Conservation (phyloP, 2,329 filamentous ascomycete species). For the Dothistroma pini region DNA sequence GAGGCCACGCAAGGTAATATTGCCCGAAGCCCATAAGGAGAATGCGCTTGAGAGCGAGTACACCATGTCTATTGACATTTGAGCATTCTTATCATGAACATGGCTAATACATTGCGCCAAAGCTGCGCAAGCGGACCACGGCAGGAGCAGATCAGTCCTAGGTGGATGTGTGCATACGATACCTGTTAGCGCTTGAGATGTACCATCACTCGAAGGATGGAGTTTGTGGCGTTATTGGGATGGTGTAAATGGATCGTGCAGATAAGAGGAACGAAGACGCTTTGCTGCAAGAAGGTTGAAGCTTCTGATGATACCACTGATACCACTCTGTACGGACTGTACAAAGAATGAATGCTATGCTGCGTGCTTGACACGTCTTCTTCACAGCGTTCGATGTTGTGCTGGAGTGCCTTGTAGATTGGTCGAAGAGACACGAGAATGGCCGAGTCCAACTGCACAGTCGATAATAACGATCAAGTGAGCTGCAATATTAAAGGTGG, state of each 20-base stretch:
- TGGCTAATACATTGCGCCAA: conserved; percentile 5
- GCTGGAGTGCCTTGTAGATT: too few relatives aligned
- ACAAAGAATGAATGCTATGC: neutral
- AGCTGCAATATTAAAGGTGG: too few relatives aligned
- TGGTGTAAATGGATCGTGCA: neutral
- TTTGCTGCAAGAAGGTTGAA: neutral
- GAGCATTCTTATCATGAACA: conserved; percentile 3
- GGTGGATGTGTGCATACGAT: neutral
- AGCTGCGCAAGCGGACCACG: conserved; percentile 19
- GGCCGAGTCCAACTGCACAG: too few relatives aligned
- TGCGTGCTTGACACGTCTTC: too few relatives aligned
- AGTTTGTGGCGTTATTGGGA: neutral
- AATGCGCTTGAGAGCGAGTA: conserved; percentile 2
- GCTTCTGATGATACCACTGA: neutral
- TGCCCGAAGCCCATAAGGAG: conserved; percentile 6
- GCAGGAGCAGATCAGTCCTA: conserved; percentile 9
- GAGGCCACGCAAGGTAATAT: conserved; percentile 23
- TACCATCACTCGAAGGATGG: neutral
- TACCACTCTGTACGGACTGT: neutral
- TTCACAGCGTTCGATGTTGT: too few relatives aligned
- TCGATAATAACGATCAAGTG: too few relatives aligned
- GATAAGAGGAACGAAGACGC: neutral
- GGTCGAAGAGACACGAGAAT: too few relatives aligned
- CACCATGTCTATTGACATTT: conserved; percentile 6
- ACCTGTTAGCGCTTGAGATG: neutral